These are phyloP conservation scores for Mucor circinelloides DNA, from an alignment of 371 early-diverging fungal species.

Conservation along the genomic window DNA sequence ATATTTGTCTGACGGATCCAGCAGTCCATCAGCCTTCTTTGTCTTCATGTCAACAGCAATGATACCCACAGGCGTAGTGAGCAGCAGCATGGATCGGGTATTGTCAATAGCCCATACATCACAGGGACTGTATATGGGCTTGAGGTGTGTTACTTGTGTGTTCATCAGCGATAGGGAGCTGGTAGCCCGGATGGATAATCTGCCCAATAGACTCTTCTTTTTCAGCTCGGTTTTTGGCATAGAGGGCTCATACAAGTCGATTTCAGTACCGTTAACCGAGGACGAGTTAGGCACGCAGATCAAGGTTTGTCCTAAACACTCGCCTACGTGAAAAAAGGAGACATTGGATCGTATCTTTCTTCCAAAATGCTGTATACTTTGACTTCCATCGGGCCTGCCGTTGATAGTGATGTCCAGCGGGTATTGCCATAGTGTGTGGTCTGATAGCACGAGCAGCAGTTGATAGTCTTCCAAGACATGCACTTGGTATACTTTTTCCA, in stretches of 20 bases:
- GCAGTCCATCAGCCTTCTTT: slow-evolving; percentile 31
- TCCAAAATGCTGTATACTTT: slow-evolving; percentile 21
- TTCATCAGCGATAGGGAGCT: slow-evolving; percentile 11
- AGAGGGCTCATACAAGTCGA: slow-evolving; percentile 34
- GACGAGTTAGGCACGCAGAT: slow-evolving; percentile 39
- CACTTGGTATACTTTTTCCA: slow-evolving; percentile 37
- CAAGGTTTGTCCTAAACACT: slow-evolving; percentile 28
- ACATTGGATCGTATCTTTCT: slow-evolving; percentile 32
- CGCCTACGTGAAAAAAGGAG: slow-evolving; percentile 42
- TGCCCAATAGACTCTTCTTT: slow-evolving; percentile 14
- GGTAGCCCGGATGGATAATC: slow-evolving; percentile 1
- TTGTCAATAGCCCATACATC: slow-evolving; percentile 49
- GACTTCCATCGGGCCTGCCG: slow-evolving; percentile 26
- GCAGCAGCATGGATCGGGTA: slow-evolving; percentile 30
- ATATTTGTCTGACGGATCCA: slow-evolving; percentile 37
- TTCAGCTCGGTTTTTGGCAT: slow-evolving; percentile 25
- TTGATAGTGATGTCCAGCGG: slow-evolving; percentile 38
- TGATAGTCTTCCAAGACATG: slow-evolving; percentile 47
- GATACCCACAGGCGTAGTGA: slow-evolving; percentile 40
- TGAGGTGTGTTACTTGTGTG: slow-evolving; percentile 20
- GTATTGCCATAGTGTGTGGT: slow-evolving; percentile 43
- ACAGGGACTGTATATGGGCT: slow-evolving; percentile 32
- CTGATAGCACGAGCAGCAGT: slow-evolving; percentile 38
- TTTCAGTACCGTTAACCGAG: slow-evolving; percentile 24
- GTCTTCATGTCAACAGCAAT: slow-evolving; percentile 40